Base-by-base conservation (phyloP, 2,329 filamentous ascomycete genomes). In the Mariannaea elegans region DNA sequence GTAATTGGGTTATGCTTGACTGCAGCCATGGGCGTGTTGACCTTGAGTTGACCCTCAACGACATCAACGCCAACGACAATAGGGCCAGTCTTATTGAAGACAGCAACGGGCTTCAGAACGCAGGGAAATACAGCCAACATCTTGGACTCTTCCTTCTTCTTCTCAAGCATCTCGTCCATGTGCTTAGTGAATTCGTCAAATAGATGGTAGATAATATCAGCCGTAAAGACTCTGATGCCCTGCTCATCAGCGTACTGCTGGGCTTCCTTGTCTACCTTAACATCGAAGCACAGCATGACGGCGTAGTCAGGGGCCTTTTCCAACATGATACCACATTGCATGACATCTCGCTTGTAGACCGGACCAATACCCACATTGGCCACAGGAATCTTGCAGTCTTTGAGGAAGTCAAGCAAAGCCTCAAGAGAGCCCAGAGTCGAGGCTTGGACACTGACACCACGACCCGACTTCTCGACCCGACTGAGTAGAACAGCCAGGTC, bases 261-360 rank as follows among this genome's bases (percentile, higher is more conserved):
- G 1, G 95, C 95, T 75, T 99, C 95, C 78, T 97, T 98, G 80
- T 99, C 95, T 14, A 99, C 92, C 82, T 97, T 98, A 80, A 99
- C 95, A 76, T 99, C 96, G 84, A 99, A 99, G 77, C 95, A 98
- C 49, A 99, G 88, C 95, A 99, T 99, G 75, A 98, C 92, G n/a
- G 95, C 95, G 70, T 90, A 96, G 75, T 99, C 94, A 67, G 93
- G 93, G 14, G 90, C 86, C 81, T 97, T 98, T 79, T 99, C 95
- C 72, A 98, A 77, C 95, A 99, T 99, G 68, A 92, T 91, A 73
- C 93, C 94, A 82, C 92, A 85, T 88, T 89, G 94, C 86, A 98
- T 95, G 54, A 99, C 92, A 78, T 99, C 95, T 72, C 95, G 92
- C 84, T 97, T 97, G 87, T 92, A 98, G 36, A 99, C 94, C 2